Percentiles rank a stretch among this genome's conserved stretches.
Evolutionary conservation across 2,329 filamentous ascomycete genomes (phyloP).

Genomic region (Arthrobotrys pseudoclavata): DNA sequence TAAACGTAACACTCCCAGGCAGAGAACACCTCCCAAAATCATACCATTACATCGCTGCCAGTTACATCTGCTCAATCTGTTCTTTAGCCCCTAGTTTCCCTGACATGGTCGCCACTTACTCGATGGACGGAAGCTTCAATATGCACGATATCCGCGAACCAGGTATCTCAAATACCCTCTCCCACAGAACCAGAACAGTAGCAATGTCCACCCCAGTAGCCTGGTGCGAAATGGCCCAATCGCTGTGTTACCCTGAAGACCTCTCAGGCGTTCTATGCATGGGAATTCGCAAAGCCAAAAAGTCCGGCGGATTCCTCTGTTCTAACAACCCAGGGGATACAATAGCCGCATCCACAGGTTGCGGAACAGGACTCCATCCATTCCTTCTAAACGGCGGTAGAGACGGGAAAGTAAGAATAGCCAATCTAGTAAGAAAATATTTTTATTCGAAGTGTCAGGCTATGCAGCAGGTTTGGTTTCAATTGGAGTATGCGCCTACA

Average conservation of each 20-base stretch:
- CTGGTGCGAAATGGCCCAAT: conserved; percentile 59
- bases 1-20: conserved; percentile 52
- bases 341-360: conserved; percentile 65
- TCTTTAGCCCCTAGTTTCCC: conserved; percentile 70
- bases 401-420: conserved; percentile 68
- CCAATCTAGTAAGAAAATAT: conserved; percentile 68
- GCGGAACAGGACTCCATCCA: conserved; percentile 68
- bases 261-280: conserved; percentile 65
- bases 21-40: conserved; percentile 66
- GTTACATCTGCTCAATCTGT: conserved; percentile 68
- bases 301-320: conserved; percentile 55
- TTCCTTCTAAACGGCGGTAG: conserved; percentile 68
- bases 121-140: conserved; percentile 68
- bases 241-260: conserved; percentile 61
- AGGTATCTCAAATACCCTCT: conserved; percentile 65
- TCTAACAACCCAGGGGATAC: conserved; percentile 57
- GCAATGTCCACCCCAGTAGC: conserved; percentile 53
- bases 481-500: conserved; percentile 67
- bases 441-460: conserved; percentile 67
- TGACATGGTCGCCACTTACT: conserved; percentile 67
- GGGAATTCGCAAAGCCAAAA: conserved; percentile 54
- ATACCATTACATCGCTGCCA: conserved; percentile 67
- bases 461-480: conserved; percentile 70
- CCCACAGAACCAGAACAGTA: conserved; percentile 51
- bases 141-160: conserved; percentile 69